Evolutionary conservation across 1,284 basidiomycete genomes (phyloP).

Genomic region (Takashimella tepidaria): DNA sequence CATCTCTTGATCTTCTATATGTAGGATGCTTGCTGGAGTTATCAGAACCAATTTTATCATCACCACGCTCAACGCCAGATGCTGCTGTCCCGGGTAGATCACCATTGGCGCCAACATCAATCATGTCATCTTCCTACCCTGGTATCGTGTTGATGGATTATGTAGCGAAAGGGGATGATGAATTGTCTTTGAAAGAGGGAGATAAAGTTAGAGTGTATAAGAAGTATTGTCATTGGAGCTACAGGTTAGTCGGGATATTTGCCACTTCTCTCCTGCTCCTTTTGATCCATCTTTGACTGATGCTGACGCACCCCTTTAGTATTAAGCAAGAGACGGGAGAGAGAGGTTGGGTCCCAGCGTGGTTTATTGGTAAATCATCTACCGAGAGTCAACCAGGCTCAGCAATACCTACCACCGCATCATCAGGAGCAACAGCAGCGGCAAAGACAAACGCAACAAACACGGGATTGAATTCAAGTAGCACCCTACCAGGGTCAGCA

Average conservation of each 20-base stretch:
- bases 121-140: slow-evolving; percentile 89
- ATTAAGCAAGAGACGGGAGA: slow-evolving; percentile 83
- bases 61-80: slow-evolving; percentile 27
- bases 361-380: slow-evolving; percentile 44
- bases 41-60: slow-evolving; percentile 59
- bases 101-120: slow-evolving; percentile 77
- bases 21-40: slow-evolving; percentile 87
- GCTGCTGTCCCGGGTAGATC: slow-evolving; percentile 37
- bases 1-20: too few relatives aligned
- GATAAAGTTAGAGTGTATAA: slow-evolving; percentile 89
- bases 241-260: slow-evolving; percentile 41
- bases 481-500: too few relatives aligned
- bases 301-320: slow-evolving; percentile 33
- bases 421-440: background rate
- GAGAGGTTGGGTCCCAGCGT: slow-evolving; percentile 78
- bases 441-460: too few relatives aligned
- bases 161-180: slow-evolving; percentile 80
- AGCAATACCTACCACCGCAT: background rate
- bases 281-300: too few relatives aligned
- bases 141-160: slow-evolving; percentile 94
- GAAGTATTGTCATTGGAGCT: slow-evolving; percentile 95
- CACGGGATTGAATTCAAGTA: too few relatives aligned
- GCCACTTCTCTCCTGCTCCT: too few relatives aligned
- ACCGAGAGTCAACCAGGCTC: background rate
- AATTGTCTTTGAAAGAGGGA: slow-evolving; percentile 77